Conservation (phyloP, 1,284 basidiomycete genomes). For the Fomitopsis betulina region DNA sequence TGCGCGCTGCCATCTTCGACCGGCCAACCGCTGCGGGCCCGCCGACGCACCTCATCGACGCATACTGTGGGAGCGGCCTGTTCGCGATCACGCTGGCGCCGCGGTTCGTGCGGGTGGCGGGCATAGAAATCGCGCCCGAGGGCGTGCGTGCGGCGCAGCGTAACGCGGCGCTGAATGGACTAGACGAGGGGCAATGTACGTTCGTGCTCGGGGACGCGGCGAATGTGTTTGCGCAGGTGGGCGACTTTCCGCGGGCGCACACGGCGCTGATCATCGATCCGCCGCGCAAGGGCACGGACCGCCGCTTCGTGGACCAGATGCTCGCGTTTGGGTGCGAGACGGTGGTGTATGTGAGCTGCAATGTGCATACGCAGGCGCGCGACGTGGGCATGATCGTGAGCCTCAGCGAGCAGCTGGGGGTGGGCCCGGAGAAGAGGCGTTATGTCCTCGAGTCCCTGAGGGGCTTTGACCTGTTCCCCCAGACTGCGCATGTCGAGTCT, state of each 20-base stretch:
- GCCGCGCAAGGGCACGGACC: constrained; percentile 88
- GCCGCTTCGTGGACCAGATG: constrained; percentile 77
- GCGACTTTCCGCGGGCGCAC: constrained; percentile 58
- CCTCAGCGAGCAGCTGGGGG: constrained; percentile 34
- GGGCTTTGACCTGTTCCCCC: constrained; percentile 91
- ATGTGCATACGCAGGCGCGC: constrained; percentile 85
- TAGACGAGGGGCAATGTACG: constrained; percentile 42
- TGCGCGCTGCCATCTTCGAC: constrained; percentile 67
- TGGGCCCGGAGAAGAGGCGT: constrained; percentile 29
- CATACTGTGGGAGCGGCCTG: constrained; percentile 89
- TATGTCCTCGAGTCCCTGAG: constrained; percentile 77
- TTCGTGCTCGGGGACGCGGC: constrained; percentile 72
- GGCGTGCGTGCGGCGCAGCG: constrained; percentile 78
- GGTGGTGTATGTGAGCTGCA: constrained; percentile 92
- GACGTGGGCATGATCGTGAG: constrained; percentile 74
- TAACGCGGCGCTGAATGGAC: constrained; percentile 77
- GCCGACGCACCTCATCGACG: constrained; percentile 85
- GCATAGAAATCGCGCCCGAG: constrained; percentile 82
- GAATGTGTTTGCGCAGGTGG: constrained; percentile 62
- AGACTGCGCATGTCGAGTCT: constrained; percentile 66
- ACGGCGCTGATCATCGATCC: constrained; percentile 85
- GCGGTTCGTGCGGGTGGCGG: constrained; percentile 77
- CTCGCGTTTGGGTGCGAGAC: constrained; percentile 64
- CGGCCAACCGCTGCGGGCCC: not conserved
- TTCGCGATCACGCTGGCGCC: constrained; percentile 88